Percentiles rank a stretch among this genome's conserved stretches.
These are phyloP conservation scores for Suillus ampliporus DNA, from an alignment of 768 basidiomycete species.

Conservation along the genomic window DNA sequence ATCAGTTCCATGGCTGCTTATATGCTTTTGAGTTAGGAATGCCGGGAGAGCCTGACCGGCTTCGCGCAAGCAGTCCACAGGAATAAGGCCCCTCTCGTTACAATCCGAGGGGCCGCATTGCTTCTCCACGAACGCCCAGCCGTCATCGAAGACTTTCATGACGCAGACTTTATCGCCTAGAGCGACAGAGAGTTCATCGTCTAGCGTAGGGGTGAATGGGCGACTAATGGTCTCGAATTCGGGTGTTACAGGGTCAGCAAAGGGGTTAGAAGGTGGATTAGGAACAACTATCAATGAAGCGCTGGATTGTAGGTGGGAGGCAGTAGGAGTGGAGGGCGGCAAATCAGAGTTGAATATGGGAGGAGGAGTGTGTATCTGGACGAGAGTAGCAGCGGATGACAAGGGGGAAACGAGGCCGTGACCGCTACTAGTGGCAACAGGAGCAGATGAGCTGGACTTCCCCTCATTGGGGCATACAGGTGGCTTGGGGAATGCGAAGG, in stretches of 20 bases:
- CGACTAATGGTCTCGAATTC: constrained; percentile 56
- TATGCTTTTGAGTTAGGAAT: constrained; percentile 55
- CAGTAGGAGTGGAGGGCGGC: constrained; percentile 20
- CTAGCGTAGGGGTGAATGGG: constrained; percentile 58
- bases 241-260: constrained; percentile 37
- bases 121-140: constrained; percentile 70
- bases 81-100: constrained; percentile 58
- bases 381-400: constrained; percentile 26
- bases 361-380: constrained; percentile 24
- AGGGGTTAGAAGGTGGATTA: constrained; percentile 33
- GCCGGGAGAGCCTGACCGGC: constrained; percentile 50
- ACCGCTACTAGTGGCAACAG: neutral
- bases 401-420: constrained; percentile 8
- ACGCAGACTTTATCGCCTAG: constrained; percentile 60
- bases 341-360: constrained; percentile 20
- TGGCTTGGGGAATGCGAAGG: constrained; percentile 72
- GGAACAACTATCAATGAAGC: neutral
- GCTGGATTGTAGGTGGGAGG: constrained; percentile 18
- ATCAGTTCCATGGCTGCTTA: constrained; percentile 43
- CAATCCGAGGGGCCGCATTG: constrained; percentile 17
- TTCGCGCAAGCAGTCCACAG: constrained; percentile 69
- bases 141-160: constrained; percentile 65
- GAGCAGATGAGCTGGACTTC: constrained; percentile 7
- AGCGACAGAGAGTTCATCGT: constrained; percentile 62
- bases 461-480: constrained; percentile 34